These are phyloP conservation scores for Porphyrellus cyaneotinctus DNA, from an alignment of 768 basidiomycete species.

Conservation along the genomic window DNA sequence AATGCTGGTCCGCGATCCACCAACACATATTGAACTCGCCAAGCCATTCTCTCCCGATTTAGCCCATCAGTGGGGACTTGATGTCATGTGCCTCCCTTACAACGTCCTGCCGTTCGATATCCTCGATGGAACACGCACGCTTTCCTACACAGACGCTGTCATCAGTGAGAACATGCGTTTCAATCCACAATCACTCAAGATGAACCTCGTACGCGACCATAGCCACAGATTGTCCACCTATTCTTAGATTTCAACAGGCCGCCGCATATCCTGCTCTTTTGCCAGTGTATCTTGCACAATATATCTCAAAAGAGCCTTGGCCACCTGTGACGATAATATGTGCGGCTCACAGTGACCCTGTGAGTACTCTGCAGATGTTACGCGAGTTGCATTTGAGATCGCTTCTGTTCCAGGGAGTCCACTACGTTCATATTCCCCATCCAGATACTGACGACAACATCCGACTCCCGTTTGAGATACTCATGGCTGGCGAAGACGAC, in stretches of 20 bases:
- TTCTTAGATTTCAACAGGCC: constrained; percentile 34
- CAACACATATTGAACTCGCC: constrained; percentile 24
- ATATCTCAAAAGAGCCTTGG: constrained; percentile 32
- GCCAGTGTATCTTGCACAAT: constrained; percentile 59
- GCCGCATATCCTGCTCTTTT: constrained; percentile 60
- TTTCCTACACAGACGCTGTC: constrained; percentile 35
- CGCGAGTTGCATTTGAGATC: neutral
- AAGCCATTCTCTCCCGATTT: constrained; percentile 49
- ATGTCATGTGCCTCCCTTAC: constrained; percentile 57
- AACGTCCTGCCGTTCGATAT: constrained; percentile 49
- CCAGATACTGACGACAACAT: constrained; percentile 12
- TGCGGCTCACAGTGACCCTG: constrained; percentile 26
- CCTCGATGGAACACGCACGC: constrained; percentile 34
- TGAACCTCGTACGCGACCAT: constrained; percentile 40
- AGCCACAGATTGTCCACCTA: neutral
- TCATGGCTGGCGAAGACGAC: constrained; percentile 20
- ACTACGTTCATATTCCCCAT: constrained; percentile 28
- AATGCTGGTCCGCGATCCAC: constrained; percentile 35
- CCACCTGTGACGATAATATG: constrained; percentile 28
- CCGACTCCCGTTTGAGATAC: constrained; percentile 23
- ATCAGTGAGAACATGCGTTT: constrained; percentile 39
- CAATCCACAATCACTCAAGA: constrained; percentile 41
- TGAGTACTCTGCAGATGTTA: constrained; percentile 8
- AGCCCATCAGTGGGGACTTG: constrained; percentile 42
- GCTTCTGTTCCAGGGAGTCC: constrained; percentile 16